Evolutionary conservation across 768 basidiomycete species (phyloP), one percentile per base, ranked within the genome.

Genomic region (Udeniomyces megalosporus): DNA sequence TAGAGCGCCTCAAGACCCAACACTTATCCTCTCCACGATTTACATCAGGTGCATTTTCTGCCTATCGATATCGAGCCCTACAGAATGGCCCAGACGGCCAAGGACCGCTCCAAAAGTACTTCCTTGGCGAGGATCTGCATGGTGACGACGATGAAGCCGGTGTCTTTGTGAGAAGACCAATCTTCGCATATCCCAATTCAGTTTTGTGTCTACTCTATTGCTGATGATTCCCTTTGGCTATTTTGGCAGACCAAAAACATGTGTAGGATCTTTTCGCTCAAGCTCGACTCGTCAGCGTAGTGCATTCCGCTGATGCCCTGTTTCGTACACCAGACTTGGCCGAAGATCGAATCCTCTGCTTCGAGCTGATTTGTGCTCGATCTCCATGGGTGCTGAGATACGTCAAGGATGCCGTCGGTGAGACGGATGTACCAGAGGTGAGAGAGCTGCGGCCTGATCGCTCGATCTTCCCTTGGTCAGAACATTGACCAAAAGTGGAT

Each of bases 41-140:
- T 26, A 26, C 29, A 17, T 38, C 7, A n/a, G 7, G 26, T 14
- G 28, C 32, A 20, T 10, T 61, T 26, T 52, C 42, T 32, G 52
- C 31, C 28, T 46, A 61, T 14, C 28, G 93, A 92, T 72, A 96
- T 96, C 71, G 85, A 2, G 61, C 55, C 88, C 0, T 93, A 95
- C 35, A 74, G 95, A 67, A 77, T 32, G 47, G 62, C 24, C 31
- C 60, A 20, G 56, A 49, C 22, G 46, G 44, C 58, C 61, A 31
- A 67, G 58, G 59, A 44, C 38, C 48, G 31, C 26, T 59, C 26
- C 51, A 59, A 32, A 50, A 93, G 74, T 97, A 99, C 76, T 99
- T 99, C 78, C 75, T 95, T 26, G 95, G 93, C 10, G 95, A 99
- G 78, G 89, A 84, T 69, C 85, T 95, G 84, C 75, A 77, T 60